These are phyloP conservation scores for Tuber calosporum DNA, from an alignment of 495 filamentous ascomycete genomes.

Conservation along the genomic window DNA sequence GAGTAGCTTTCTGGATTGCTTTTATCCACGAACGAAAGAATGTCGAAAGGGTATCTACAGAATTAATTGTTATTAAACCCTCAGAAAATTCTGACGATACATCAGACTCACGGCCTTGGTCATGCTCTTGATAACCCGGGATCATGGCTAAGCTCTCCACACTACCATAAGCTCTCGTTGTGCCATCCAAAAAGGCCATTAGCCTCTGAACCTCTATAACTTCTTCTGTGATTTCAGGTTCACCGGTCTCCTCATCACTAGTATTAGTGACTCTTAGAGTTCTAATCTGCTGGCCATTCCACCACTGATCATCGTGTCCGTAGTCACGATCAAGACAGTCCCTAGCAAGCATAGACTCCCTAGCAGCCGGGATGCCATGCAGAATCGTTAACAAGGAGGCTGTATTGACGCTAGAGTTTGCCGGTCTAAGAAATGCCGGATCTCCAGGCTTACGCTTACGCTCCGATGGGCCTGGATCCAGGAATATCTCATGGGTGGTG, in stretches of 20 bases:
- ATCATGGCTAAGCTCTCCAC: constrained; percentile 54
- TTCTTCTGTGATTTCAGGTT: constrained; percentile 42
- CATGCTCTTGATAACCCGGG: constrained; percentile 43
- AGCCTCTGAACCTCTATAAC: constrained; percentile 62
- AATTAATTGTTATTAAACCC: background rate
- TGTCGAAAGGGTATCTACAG: constrained; percentile 26
- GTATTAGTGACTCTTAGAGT: constrained; percentile 53
- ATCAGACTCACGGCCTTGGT: constrained; percentile 33
- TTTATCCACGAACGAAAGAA: constrained; percentile 35
- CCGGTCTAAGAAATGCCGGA: constrained; percentile 68
- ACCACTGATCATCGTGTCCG: constrained; percentile 69
- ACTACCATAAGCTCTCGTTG: constrained; percentile 74
- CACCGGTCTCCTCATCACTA: constrained; percentile 46
- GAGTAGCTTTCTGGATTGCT: constrained; percentile 12
- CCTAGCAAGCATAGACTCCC: constrained; percentile 62
- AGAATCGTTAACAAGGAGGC: constrained; percentile 67
- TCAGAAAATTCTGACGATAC: background rate
- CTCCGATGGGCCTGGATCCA: constrained; percentile 54
- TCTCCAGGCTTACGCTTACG: constrained; percentile 54
- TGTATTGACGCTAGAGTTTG: constrained; percentile 54
- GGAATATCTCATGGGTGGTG: constrained; percentile 53
- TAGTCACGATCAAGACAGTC: constrained; percentile 54
- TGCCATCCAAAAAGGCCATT: constrained; percentile 77
- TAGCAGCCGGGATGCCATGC: constrained; percentile 73
- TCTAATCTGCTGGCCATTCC: constrained; percentile 64